Evolutionary conservation across 2,329 filamentous ascomycete species (phyloP), one percentile per base, ranked within the genome.

Genomic region (Alternaria hordeiaustralica): DNA sequence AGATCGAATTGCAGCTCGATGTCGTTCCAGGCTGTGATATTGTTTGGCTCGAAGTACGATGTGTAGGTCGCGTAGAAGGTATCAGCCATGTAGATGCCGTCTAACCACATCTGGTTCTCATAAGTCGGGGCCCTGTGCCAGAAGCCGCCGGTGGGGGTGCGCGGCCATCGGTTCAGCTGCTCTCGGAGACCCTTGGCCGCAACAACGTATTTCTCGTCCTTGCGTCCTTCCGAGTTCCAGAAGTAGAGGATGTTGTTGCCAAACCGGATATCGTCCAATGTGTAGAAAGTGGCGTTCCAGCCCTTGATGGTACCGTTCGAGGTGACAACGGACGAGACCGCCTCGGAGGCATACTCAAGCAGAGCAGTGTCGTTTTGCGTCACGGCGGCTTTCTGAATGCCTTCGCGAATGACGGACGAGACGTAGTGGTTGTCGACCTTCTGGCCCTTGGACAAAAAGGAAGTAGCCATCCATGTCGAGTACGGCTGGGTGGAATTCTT

Each of bases 51-150:
- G 61, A 83, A 82, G 49, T 75, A 73, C 3, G 68, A 66, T 3
- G 81, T 82, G 63, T 78, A 80, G 25, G 78, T 79, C 6, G 79
- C 76, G 60, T 80, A 80, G 70, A 80, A 80, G 46, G 70, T 75
- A 41, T 79, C 75, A 9, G 77, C 79, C 79, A 82, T 82, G 71
- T 79, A 81, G 43, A 82, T 84, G 1, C 87, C 87, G 65, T 87
- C 85, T 0, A 88, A 80, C 86, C 86, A 87, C 86, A 87, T 87
- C 70, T 88, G 84, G 65, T 86, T 81, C 18, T 79, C 80, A 65
- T 86, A 87, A 3, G 79, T 75, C 30, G 83, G 76, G 15, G 80
- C 73, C 1, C 83, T 79, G 66, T 88, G 86, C 85, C 85, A 88
- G 78, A 88, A 86, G 1, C 86, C 86, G 9, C 86, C 86, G 0